Evolutionary conservation across 208 protist genomes (phyloP), one percentile per base, ranked within the genome.

Genomic region (Acanthamoeba healyi): DNA sequence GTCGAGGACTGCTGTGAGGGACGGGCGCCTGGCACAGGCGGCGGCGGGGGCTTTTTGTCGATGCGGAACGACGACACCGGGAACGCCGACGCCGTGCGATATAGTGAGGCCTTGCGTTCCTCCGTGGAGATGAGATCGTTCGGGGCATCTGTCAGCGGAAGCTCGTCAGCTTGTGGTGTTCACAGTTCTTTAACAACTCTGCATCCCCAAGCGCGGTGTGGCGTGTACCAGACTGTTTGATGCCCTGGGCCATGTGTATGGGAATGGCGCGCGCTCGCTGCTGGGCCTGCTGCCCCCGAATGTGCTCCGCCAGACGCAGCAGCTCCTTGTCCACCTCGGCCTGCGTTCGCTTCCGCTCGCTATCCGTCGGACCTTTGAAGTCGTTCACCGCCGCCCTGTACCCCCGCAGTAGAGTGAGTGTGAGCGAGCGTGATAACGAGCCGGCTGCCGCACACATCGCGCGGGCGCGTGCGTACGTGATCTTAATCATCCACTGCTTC

Each of bases 281-380:
- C 24, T 82, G 72, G 17, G 34, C 38, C 72, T 82, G 72, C 72
- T 51, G 24, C 3, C 72, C 72, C 9, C 72, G 72, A 9, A 82
- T 82, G 42, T 82, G 72, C 40, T 82, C 72, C 38, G 72, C 72
- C 42, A 82, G 40, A 10, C 72, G 72, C 19, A 82, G 72, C 72
- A 82, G 72, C 72, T 82, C 72, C 72, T 82, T 82, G 42, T 82
- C 72, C 38, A 82, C 72, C n/a, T 82, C 72, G 34, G 72, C 72
- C 72, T 82, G 72, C 42, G 72, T 82, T 51, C 72, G 72, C 72
- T 82, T 82, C 14, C 72, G 2, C 26, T 82, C 72, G 72, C 72
- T 82, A 38, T 82, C 72, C 19, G 72, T 82, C 42, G 72, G 72
- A 2, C 72, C 72, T 24, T 82, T 82, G 72, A 51, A 82, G 1